phyloP scores from a whole-genome alignment of 768 basidiomycete species.

The Pleurotus djamor region DNA sequence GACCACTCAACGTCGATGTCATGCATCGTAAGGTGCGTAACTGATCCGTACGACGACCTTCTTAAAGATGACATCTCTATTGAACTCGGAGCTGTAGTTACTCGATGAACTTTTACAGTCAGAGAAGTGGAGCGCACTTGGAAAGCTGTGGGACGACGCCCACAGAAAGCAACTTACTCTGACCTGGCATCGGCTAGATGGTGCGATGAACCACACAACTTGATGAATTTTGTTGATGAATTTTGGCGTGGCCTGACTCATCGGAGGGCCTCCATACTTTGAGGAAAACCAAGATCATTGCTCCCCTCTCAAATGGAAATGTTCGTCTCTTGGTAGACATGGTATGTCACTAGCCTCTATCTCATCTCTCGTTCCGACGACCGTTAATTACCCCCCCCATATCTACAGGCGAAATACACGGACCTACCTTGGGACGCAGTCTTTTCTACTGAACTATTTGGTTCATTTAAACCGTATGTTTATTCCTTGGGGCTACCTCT shows the following conservation, averaged over 20 bases:
- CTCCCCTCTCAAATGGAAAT: slow-evolving; percentile 64
- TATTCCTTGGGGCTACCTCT: not conserved
- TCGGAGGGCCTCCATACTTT: slow-evolving; percentile 44
- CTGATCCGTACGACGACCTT: not conserved
- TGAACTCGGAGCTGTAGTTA: slow-evolving; percentile 32
- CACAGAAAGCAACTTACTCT: slow-evolving; percentile 43
- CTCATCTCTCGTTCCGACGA: not conserved
- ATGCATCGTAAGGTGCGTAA: slow-evolving; percentile 33
- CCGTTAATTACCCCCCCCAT: not conserved
- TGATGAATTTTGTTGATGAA: not conserved
- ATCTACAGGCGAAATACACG: slow-evolving; percentile 54
- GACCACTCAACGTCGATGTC: slow-evolving; percentile 49
- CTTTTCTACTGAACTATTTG: slow-evolving; percentile 59
- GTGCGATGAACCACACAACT: slow-evolving; percentile 21
- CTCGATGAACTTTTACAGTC: slow-evolving; percentile 52
- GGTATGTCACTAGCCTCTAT: slow-evolving; percentile 27
- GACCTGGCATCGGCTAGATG: slow-evolving; percentile 60
- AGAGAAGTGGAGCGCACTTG: slow-evolving; percentile 50
- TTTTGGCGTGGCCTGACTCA: slow-evolving; percentile 57
- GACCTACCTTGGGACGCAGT: slow-evolving; percentile 64
- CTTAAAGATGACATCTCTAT: not conserved
- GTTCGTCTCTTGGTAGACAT: slow-evolving; percentile 59
- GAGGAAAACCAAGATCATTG: slow-evolving; percentile 49
- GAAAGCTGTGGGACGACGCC: slow-evolving; percentile 36
- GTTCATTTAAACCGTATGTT: slow-evolving; percentile 60